Evolutionary conservation across 2,329 filamentous ascomycete species (phyloP), one percentile per base, ranked within the genome.

Genomic region (Huntiella abstrusa): DNA sequence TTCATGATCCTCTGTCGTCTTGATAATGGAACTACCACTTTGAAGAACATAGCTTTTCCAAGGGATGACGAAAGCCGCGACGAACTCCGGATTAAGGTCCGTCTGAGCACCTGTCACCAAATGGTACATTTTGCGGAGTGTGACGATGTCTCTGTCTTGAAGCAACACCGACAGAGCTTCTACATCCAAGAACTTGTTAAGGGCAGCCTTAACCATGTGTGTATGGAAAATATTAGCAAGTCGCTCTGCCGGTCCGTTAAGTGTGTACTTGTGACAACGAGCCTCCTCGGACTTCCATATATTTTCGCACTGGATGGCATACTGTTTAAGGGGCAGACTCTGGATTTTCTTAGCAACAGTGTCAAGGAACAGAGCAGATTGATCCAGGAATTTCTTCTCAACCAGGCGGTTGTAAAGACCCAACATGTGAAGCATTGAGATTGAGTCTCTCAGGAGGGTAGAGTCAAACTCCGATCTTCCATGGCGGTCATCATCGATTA

Each of bases 371-470:
- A 62, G 57, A 45, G 74, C 69, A 0, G 88, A 91, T 4, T 71
- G 60, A 6, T 67, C 62, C 45, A 94, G 62, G 52, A 95, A 80
- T 4, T 68, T 64, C 3, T 80, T 77, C 60, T 96, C 91, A 54
- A 98, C 94, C 11, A 73, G 67, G 50, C 70, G 79, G 0, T 70
- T 73, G 59, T 96, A 98, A 3, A 88, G 75, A 46, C 78, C 76
- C 40, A 95, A 71, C n/a, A 86, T 74, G 54, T 92, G 79, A 51
- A 96, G 71, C 73, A 95, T 85, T 49, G 77, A 73, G 43, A 96
- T 75, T 0, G 82, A 72, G 47, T 83, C 76, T 52, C 73, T 76
- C 45, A 96, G 73, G n/a, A 87, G 63, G 3, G 63, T 60, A 0
- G 71, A 61, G 53, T 85, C 74, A 52, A 81, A 76, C 1, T 72